Conservation (phyloP, 2,329 filamentous ascomycete species). For the Epichloe hybrida region DNA sequence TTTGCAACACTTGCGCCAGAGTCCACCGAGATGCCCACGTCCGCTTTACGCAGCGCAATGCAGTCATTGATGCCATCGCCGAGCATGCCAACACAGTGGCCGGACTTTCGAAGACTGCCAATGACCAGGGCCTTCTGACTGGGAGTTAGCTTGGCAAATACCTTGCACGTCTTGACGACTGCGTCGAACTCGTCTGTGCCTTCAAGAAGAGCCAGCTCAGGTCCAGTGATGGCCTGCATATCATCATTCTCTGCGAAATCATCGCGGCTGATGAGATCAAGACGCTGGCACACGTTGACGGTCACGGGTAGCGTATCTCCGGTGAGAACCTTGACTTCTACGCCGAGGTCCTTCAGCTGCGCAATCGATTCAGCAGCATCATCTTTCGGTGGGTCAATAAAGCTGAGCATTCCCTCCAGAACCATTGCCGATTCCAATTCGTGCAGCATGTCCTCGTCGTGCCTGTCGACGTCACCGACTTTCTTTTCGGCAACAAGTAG, state of each 20-base stretch:
- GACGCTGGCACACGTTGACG: constrained; percentile 14
- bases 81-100: constrained; percentile 16
- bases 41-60: constrained; percentile 14
- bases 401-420: constrained; percentile 14
- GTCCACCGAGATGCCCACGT: constrained; percentile 18
- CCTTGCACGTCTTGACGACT: constrained; percentile 12
- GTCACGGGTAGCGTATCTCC: constrained; percentile 16
- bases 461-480: constrained; percentile 4
- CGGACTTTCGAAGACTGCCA: constrained; percentile 11
- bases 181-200: constrained; percentile 10
- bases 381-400: constrained; percentile 17
- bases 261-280: constrained; percentile 9
- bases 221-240: constrained; percentile 13
- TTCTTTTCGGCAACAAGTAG: constrained; percentile 13
- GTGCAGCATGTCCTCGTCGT: constrained; percentile 11
- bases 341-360: constrained; percentile 11
- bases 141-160: constrained; percentile 17
- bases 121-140: constrained; percentile 15
- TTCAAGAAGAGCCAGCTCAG: constrained; percentile 11
- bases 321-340: constrained; percentile 17
- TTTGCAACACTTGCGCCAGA: constrained; percentile 17
- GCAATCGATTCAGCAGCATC: constrained; percentile 15
- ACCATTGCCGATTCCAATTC: constrained; percentile 14
- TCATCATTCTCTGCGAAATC: constrained; percentile 9
- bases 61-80: constrained; percentile 19